Conservation (phyloP, 2,329 filamentous ascomycete species). For the Chaetoscypha palmicola region DNA sequence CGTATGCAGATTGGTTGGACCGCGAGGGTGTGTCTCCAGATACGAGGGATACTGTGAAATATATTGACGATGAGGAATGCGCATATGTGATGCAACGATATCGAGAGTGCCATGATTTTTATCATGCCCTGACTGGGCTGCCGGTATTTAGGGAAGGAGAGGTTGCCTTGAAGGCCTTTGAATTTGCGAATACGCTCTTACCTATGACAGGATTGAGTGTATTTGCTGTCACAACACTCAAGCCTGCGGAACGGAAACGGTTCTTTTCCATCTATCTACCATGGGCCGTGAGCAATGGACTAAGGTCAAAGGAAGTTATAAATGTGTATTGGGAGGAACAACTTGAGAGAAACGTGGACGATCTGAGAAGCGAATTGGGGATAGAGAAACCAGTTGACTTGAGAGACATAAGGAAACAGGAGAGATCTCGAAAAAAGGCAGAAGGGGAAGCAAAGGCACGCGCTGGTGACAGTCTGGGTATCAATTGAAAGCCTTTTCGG, state of each 20-base stretch:
- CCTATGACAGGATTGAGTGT: constrained; percentile 92
- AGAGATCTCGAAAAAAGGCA: constrained; percentile 61
- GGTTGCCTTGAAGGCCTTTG: constrained; percentile 94
- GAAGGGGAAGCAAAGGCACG: constrained; percentile 45
- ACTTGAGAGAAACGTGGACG: constrained; percentile 73
- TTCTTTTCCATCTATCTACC: constrained; percentile 75
- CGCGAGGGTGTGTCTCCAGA: constrained; percentile 89
- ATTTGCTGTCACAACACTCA: constrained; percentile 60
- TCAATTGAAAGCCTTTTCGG: constrained; percentile 17
- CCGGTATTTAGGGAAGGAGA: constrained; percentile 93
- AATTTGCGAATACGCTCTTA: constrained; percentile 88
- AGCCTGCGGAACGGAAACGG: constrained; percentile 53
- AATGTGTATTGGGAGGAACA: constrained; percentile 98
- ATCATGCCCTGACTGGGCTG: constrained; percentile 86
- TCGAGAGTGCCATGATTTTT: constrained; percentile 85
- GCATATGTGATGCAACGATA: constrained; percentile 99
- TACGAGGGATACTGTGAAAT: constrained; percentile 73
- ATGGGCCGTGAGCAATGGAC: constrained; percentile 83
- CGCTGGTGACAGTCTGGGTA: constrained; percentile 23
- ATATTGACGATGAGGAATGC: constrained; percentile 91
- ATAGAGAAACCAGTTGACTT: constrained; percentile 88
- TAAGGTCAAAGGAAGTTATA: constrained; percentile 69
- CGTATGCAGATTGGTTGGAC: constrained; percentile 88
- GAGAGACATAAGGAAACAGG: constrained; percentile 64
- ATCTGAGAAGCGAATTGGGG: constrained; percentile 65